A percentile compares a stretch with the other conserved stretches of the same genome.
Conservation (phyloP, 768 basidiomycete species). For the Termitomyces sp. region DNA sequence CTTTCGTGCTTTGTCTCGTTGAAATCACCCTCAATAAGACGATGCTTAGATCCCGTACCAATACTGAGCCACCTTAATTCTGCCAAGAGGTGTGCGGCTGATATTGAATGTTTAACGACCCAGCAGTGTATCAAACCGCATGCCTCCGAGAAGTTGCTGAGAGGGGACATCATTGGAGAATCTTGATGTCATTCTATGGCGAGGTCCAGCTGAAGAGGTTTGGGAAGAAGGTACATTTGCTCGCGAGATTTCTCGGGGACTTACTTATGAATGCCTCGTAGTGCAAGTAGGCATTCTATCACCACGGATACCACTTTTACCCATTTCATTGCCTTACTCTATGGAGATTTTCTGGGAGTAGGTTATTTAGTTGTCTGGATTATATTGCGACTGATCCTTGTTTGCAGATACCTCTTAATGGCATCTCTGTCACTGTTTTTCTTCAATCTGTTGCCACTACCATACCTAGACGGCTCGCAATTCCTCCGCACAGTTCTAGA, state of each 20-base stretch:
- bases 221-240: constrained; percentile 57
- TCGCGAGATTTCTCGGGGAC: background rate
- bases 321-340: constrained; percentile 36
- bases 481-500: constrained; percentile 37
- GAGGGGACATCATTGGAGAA: constrained; percentile 26
- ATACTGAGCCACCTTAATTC: constrained; percentile 37
- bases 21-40: constrained; percentile 25
- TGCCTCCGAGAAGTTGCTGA: constrained; percentile 47
- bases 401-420: constrained; percentile 54
- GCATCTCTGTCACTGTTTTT: constrained; percentile 77
- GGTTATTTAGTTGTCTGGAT: constrained; percentile 23
- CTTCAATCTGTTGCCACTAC: constrained; percentile 79
- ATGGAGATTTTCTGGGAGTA: constrained; percentile 51
- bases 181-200: constrained; percentile 62
- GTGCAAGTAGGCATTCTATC: constrained; percentile 50
- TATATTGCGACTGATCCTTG: background rate
- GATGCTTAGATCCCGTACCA: constrained; percentile 57
- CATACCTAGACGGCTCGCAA: constrained; percentile 67
- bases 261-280: constrained; percentile 22
- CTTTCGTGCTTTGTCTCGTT: constrained; percentile 45
- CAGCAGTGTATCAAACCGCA: constrained; percentile 50
- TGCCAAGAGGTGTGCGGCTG: constrained; percentile 38
- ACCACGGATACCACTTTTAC: constrained; percentile 40
- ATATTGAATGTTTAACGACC: constrained; percentile 29
- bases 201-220: constrained; percentile 63